These are phyloP conservation scores for Lentinus brumalis DNA, from an alignment of 768 basidiomycete species.

Conservation along the genomic window DNA sequence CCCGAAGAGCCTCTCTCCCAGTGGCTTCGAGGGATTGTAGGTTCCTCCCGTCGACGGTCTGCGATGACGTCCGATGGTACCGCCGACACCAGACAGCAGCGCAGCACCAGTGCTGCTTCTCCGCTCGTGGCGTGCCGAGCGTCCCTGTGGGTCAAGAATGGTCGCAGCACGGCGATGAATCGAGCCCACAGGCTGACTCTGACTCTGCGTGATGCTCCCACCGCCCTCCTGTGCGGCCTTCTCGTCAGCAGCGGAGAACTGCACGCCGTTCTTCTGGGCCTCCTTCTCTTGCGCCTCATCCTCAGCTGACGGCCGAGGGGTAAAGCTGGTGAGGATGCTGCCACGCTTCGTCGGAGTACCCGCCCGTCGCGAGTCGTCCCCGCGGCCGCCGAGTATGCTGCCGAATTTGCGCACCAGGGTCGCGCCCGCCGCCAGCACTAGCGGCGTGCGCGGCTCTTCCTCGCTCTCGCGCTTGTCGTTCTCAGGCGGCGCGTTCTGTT, in stretches of 20 bases:
- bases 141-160: constrained; percentile 68
- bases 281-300: constrained; percentile 18
- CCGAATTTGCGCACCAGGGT: constrained; percentile 81
- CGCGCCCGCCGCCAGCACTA: constrained; percentile 55
- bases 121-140: constrained; percentile 66
- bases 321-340: constrained; percentile 50
- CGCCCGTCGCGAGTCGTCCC: constrained; percentile 44
- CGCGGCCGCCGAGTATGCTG: constrained; percentile 53
- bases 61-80: constrained; percentile 67
- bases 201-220: constrained; percentile 38
- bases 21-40: constrained; percentile 29
- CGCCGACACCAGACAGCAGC: constrained; percentile 45
- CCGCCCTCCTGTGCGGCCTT: constrained; percentile 23
- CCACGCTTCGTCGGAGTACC: constrained; percentile 46
- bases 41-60: constrained; percentile 72
- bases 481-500: constrained; percentile 32
- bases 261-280: constrained; percentile 17
- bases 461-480: constrained; percentile 32
- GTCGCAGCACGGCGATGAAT: constrained; percentile 78
- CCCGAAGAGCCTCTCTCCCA: constrained; percentile 50
- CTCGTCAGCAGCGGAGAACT: constrained; percentile 19
- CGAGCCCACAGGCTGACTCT: constrained; percentile 59
- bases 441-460: constrained; percentile 32
- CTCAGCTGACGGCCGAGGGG: constrained; percentile 36
- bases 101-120: constrained; percentile 78